Percentiles rank a stretch among this genome's conserved stretches.
Conservation (phyloP, 139 green algal species). For the Tetradesmus lagerheimii region DNA sequence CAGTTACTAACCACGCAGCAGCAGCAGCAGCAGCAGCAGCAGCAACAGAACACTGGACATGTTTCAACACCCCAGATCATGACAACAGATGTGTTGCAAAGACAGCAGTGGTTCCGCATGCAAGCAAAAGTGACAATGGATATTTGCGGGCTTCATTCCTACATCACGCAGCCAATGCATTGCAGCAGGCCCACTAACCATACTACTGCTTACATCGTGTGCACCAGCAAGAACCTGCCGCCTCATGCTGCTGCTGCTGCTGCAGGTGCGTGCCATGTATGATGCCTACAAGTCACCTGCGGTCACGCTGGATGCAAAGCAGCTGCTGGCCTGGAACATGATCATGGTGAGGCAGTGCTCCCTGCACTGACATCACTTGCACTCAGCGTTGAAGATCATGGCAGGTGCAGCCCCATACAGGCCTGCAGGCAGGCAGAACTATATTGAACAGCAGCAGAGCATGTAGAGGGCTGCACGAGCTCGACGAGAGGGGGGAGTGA, state of each 20-base stretch:
- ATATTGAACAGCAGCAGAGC: too few species aligned
- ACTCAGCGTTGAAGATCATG: too few species aligned
- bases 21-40: neutral
- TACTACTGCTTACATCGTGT: neutral
- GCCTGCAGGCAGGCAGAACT: too few species aligned
- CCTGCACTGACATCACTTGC: neutral
- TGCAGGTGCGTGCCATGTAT: conserved; percentile 8
- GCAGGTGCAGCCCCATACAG: too few species aligned
- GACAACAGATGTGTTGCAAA: neutral
- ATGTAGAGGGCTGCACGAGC: too few species aligned
- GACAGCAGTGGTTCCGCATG: too few species aligned
- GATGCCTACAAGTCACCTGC: conserved; percentile 36
- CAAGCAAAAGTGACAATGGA: too few species aligned
- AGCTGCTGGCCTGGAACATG: conserved; percentile 50
- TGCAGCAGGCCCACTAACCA: neutral
- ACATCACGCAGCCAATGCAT: neutral
- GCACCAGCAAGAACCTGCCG: neutral
- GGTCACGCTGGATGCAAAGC: conserved; percentile 14
- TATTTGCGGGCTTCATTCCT: too few species aligned
- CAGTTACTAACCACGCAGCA: neutral
- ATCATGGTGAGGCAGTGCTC: conserved; percentile 36
- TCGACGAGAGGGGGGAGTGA: too few species aligned
- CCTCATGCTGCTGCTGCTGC: neutral
- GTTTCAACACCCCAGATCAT: neutral
- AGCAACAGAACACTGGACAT: neutral